Conservation (phyloP, 169 alveolate genomes). For the Babesia ovata region DNA sequence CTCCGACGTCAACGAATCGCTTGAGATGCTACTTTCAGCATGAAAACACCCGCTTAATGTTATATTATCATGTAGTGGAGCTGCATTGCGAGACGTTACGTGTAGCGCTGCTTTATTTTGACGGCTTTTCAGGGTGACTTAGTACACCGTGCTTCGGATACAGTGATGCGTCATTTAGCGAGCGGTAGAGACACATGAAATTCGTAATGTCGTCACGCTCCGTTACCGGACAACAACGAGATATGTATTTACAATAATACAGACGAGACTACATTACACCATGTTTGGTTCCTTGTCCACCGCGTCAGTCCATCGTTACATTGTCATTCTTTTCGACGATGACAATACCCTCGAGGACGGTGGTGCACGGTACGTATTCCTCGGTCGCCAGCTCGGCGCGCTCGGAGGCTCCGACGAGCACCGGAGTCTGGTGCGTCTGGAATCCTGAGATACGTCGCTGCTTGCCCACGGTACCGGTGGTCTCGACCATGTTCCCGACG, state of each 20-base stretch:
- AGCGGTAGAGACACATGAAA: too few relatives aligned
- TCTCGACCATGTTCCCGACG: slow-evolving; percentile 92
- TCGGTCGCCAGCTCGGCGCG: slow-evolving; percentile 93
- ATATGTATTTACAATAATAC: neutral
- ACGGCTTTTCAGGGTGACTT: too few relatives aligned
- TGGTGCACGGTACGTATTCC: slow-evolving; percentile 45
- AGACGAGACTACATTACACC: slow-evolving; percentile 2
- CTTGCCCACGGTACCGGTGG: slow-evolving; percentile 97
- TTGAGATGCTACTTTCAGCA: slow-evolving; percentile 13
- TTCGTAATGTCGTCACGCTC: neutral
- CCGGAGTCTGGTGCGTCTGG: slow-evolving; percentile 99
- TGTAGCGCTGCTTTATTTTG: too few relatives aligned
- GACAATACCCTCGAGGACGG: slow-evolving; percentile 65
- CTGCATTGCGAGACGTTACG: too few relatives aligned
- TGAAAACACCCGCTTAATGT: too few relatives aligned
- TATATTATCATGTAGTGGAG: too few relatives aligned
- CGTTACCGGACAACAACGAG: neutral
- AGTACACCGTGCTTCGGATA: too few relatives aligned
- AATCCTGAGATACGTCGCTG: slow-evolving; percentile 97
- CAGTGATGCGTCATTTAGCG: too few relatives aligned
- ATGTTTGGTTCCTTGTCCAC: neutral
- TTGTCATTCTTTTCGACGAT: slow-evolving; percentile 40
- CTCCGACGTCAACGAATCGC: slow-evolving; percentile 37
- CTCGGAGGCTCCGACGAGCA: slow-evolving; percentile 88
- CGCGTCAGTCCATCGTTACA: slow-evolving; percentile 20